A percentile compares a stretch with the other conserved stretches of the same genome.
Conservation (phyloP, 495 filamentous ascomycete species). For the Penicillium robsamsonii region DNA sequence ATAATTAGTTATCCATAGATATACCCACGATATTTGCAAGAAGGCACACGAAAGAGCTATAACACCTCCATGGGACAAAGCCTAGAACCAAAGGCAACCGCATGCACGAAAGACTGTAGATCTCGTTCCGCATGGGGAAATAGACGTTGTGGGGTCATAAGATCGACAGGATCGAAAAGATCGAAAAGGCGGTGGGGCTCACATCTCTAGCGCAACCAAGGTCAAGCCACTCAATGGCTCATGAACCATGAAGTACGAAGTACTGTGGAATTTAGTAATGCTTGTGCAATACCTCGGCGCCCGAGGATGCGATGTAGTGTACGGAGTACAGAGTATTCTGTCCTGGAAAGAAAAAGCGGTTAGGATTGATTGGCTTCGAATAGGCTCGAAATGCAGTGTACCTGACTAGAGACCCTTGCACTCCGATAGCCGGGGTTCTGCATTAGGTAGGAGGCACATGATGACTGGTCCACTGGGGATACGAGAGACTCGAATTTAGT, state of each 20-base stretch:
- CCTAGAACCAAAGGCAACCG: background rate
- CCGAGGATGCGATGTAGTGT: background rate
- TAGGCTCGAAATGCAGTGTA: background rate
- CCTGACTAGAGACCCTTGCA: background rate
- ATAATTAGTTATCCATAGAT: background rate
- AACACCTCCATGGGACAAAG: background rate
- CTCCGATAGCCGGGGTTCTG: background rate
- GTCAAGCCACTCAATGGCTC: background rate
- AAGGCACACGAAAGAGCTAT: background rate
- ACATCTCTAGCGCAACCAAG: background rate
- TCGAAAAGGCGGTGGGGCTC: background rate
- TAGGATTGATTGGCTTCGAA: background rate
- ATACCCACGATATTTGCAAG: background rate
- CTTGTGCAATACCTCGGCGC: background rate
- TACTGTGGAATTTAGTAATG: background rate
- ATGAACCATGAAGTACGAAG: background rate
- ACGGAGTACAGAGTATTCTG: background rate
- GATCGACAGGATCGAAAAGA: background rate
- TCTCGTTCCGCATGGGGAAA: background rate
- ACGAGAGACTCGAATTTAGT: background rate
- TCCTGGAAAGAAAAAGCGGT: background rate
- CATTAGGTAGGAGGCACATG: background rate
- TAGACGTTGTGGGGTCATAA: background rate
- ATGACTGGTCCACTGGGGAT: background rate
- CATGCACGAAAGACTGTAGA: background rate